Evolutionary conservation across 768 basidiomycete species (phyloP).

Genomic region (Mycena olivaceomarginata): DNA sequence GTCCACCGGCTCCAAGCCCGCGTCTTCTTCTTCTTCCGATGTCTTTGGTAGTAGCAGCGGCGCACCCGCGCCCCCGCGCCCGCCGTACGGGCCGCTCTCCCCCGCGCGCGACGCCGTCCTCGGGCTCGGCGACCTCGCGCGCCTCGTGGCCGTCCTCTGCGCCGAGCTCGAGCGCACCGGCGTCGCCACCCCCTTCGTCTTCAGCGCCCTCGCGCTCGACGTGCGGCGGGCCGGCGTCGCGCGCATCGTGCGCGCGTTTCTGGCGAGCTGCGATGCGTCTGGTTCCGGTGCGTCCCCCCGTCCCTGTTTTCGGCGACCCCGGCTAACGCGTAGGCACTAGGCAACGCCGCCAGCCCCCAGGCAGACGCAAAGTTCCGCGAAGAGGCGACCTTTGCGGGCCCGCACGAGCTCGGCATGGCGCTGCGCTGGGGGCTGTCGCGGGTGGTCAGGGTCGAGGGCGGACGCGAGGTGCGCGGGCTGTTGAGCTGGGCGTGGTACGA

Average conservation of each 20-base stretch:
- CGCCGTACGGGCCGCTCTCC: not conserved
- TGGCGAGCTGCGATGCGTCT: conserved; percentile 70
- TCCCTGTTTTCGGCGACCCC: too few relatives aligned
- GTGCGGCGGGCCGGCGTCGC: conserved; percentile 84
- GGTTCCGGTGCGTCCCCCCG: too few relatives aligned
- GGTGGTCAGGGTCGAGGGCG: conserved; percentile 81
- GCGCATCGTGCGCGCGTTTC: conserved; percentile 87
- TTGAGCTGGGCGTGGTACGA: conserved; percentile 91
- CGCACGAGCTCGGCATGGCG: conserved; percentile 93
- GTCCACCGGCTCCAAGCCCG: not conserved
- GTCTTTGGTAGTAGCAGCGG: too few relatives aligned
- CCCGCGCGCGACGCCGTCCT: not conserved
- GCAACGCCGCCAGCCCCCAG: conserved; percentile 39
- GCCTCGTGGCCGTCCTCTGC: conserved; percentile 82
- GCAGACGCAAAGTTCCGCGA: conserved; percentile 81
- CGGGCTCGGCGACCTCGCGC: conserved; percentile 82
- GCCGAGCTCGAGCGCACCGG: conserved; percentile 86
- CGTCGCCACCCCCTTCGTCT: conserved; percentile 93
- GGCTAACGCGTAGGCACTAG: too few relatives aligned
- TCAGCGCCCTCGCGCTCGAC: conserved; percentile 92
- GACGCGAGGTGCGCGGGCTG: conserved; percentile 87
- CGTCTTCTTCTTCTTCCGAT: not conserved
- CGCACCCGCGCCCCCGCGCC: not conserved
- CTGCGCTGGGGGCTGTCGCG: conserved; percentile 94
- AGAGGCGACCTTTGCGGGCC: conserved; percentile 89